Base-by-base conservation (phyloP, 2,329 filamentous ascomycete genomes). In the Pleurostoma richardsiae region DNA sequence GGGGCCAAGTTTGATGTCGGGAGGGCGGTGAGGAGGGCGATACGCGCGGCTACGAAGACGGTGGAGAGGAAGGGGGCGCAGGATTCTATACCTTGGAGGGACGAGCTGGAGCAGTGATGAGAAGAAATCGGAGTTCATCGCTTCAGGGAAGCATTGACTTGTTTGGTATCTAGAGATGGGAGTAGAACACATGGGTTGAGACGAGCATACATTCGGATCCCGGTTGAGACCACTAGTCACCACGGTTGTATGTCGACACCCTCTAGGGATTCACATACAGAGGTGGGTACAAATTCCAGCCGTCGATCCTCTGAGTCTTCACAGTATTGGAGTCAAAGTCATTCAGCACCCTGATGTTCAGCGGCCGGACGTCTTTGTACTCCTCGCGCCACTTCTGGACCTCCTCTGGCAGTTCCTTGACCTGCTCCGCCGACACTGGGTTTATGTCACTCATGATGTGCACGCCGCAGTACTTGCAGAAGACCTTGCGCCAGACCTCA, bases 1-100 rank as follows among this genome's bases (percentile, higher is more conserved):
- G 40, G 54, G 47, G 57, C 47, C 10, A 50, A 48, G 10, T 78
- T 82, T 48, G 73, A 78, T 48, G 74, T 86, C 40, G 77, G 77
- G 49, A 70, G 73, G 2, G 82, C 85, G 0, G 76, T 87, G 41
- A 63, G 66, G 41, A 77, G 74, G 63, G 80, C 84, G 2, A 85
- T 83, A 48, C 67, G 68, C 47, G 83, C 82, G 1, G 82, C 86
- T 0, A 80, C 78, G 1, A 74, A 74, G 64, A 85, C 83, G n/a
- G 82, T 88, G 10, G 75, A 85, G 65, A 80, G 73, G 57, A 64
- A 71, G 27, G 85, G 85, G 1, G 84, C 84, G 4, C 82, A 85
- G 68, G 76, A 73, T 49, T 77, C 81, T 29, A 87, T 88, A 56
- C 85, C 85, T 0, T 85, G 79, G 77, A 69, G 76, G 30, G 74